Conservation (phyloP, 768 basidiomycete species). For the Melanogaster broomeanus region DNA sequence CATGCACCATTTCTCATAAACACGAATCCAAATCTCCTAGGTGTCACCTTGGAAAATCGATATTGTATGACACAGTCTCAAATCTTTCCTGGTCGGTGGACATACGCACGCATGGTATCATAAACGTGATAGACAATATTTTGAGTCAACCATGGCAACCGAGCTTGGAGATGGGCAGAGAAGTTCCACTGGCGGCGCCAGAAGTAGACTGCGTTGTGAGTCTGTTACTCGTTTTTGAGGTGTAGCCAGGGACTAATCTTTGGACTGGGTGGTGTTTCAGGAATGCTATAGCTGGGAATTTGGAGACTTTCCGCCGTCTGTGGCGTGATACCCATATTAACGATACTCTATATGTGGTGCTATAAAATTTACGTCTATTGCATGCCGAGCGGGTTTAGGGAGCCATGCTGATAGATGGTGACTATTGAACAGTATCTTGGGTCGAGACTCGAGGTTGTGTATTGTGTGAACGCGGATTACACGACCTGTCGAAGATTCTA, state of each 20-base stretch:
- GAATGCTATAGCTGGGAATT: slow-evolving; percentile 77
- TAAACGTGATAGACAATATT: slow-evolving; percentile 73
- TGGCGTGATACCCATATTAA: background rate
- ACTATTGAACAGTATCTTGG: too few species aligned
- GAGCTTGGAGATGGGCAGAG: slow-evolving; percentile 57
- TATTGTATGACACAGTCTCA: slow-evolving; percentile 91
- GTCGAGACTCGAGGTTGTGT: too few species aligned
- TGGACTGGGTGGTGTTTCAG: slow-evolving; percentile 30
- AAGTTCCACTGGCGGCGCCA: slow-evolving; percentile 54
- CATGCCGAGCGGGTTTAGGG: background rate
- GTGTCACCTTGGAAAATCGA: slow-evolving; percentile 85
- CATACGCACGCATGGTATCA: slow-evolving; percentile 78
- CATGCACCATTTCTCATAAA: background rate
- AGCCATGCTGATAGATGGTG: too few species aligned
- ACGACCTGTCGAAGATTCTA: too few species aligned
- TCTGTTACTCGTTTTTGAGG: background rate
- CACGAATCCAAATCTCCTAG: slow-evolving; percentile 30
- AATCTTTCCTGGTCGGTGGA: slow-evolving; percentile 85
- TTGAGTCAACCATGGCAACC: slow-evolving; percentile 72
- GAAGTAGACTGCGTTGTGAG: slow-evolving; percentile 77
- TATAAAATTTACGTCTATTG: background rate
- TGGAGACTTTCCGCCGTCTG: slow-evolving; percentile 41
- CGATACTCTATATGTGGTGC: background rate
- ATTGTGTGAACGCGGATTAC: too few species aligned
- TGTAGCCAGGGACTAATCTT: background rate